Base-by-base conservation (phyloP, 495 filamentous ascomycete genomes). In the Cenococcum geophilum region DNA sequence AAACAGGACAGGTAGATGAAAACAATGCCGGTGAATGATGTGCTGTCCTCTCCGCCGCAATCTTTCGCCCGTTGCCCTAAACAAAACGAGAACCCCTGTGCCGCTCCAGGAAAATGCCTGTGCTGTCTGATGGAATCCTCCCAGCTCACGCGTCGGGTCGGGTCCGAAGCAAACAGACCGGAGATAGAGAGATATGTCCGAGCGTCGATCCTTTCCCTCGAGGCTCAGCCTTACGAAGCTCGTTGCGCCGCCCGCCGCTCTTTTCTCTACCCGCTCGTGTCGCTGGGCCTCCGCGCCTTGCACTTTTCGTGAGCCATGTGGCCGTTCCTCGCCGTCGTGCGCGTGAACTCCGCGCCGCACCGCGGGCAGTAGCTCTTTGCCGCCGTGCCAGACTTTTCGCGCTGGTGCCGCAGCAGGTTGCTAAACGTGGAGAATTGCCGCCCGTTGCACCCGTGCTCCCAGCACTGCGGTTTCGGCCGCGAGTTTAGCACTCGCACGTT, bases 391-490 rank as follows among this genome's bases (percentile, higher is more conserved):
- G 89, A 92, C 71, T 93, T 95, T 71, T 96, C 91, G n/a, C 91
- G 83, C 70, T 96, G 91, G 69, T 96, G 91, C 40, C 91, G 81
- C 5, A 96, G 79, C 0, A 96, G 81, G 71, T 96, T 96, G 83
- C 90, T 95, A 71, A 96, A 96, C 12, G 91, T 96, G 1, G 89
- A 95, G 71, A 96, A 96, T 67, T 93, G 87, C 16, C 91, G 85
- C 27, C 91, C 91, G 68, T 95, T 95, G 79, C 91, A 96, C 9
- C 91, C 91, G 66, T 96, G 91, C 51, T 96, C 91, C 89, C 89
- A 96, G 74, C 91, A 96, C 71, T 95, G 91, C 4, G 91, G 91
- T 73, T 91, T 92, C 8, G 89, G 89, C 58, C 89, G 82, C 53
- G 83, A 84, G 66, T 85, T 86, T 12, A 91, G 79, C 40, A 91